Evolutionary conservation across 2,329 filamentous ascomycete species (phyloP), one percentile per base, ranked within the genome.

Genomic region (Aurifilum marmelostoma): DNA sequence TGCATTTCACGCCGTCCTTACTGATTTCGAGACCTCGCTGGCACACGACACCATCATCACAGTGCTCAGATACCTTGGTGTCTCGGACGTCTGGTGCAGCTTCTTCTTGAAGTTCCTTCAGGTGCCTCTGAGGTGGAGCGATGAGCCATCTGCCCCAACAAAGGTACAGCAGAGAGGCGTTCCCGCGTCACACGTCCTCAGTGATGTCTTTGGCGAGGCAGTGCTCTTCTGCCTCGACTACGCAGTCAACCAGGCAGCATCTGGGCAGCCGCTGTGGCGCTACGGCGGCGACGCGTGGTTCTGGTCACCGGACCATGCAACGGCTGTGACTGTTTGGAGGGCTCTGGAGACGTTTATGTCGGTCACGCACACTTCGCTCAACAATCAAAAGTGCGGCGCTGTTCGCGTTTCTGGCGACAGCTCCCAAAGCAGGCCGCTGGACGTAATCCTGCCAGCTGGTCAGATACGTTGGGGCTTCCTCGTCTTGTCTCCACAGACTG

Each of bases 261-360:
- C 77, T 7, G 88, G 88, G 0, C 78, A 80, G 1, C 80, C 83
- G n/a, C 76, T 91, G 14, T 89, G 89, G 75, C 85, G 89, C 16
- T 80, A 90, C 50, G 84, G 90, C 65, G 89, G 91, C 71, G 88
- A 91, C 72, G 81, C 91, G 65, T 91, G 88, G 89, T 88, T 91
- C 75, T 91, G 88, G 88, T 81, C 81, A 2, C 73, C 81, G 72
- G 81, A 87, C 7, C 84, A 88, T 62, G 71, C 79, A 3, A 80
- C 79, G 2, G 86, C 85, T n/a, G 80, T 83, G 29, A 81, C 83
- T 58, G 89, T 87, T 0, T 92, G 89, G 90, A 75, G 82, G 24
- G 81, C 85, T 0, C 83, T 92, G 71, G 79, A 82, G 1, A 77
- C 81, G 1, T 92, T 91, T 71, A 79, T 83, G 1, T 74, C 77